Conservation (phyloP, 1,284 basidiomycete genomes). For the Moesziomyces sp. region DNA sequence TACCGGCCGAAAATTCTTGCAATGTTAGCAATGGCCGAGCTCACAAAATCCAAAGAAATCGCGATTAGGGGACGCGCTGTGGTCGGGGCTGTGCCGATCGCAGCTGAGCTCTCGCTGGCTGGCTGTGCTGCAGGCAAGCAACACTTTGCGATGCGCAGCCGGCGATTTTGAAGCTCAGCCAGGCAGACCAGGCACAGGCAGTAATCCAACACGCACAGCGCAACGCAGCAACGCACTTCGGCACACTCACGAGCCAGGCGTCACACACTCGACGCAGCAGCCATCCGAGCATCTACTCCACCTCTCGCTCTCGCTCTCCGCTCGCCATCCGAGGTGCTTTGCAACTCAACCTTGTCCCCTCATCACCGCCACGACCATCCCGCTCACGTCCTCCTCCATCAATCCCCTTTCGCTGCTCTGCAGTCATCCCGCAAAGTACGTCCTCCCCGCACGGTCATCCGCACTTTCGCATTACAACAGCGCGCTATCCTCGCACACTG, state of each 20-base stretch:
- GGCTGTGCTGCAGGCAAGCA: constrained; percentile 3
- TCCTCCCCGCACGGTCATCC: too few species aligned
- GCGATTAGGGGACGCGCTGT: not conserved
- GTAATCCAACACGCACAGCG: too few species aligned
- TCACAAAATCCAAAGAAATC: not conserved
- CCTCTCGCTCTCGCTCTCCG: not conserved
- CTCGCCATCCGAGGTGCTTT: not conserved
- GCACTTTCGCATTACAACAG: too few species aligned
- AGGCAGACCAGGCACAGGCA: constrained; percentile 4
- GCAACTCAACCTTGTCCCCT: not conserved
- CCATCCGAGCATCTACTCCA: not conserved
- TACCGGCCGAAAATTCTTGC: constrained; percentile 11
- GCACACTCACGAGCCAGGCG: not conserved
- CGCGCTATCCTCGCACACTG: too few species aligned
- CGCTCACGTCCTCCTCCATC: too few species aligned
- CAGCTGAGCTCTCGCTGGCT: constrained; percentile 3
- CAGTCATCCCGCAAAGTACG: too few species aligned
- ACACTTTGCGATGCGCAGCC: constrained; percentile 1
- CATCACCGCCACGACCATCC: not conserved
- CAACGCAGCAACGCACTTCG: not conserved
- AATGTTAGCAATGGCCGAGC: not conserved
- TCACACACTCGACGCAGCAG: not conserved
- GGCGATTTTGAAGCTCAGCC: constrained; percentile 6
- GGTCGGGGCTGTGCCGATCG: constrained; percentile 38
- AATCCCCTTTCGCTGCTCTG: too few species aligned